These are phyloP conservation scores for Naganishia cerealis DNA, from an alignment of 1,284 basidiomycete species.

Conservation along the genomic window DNA sequence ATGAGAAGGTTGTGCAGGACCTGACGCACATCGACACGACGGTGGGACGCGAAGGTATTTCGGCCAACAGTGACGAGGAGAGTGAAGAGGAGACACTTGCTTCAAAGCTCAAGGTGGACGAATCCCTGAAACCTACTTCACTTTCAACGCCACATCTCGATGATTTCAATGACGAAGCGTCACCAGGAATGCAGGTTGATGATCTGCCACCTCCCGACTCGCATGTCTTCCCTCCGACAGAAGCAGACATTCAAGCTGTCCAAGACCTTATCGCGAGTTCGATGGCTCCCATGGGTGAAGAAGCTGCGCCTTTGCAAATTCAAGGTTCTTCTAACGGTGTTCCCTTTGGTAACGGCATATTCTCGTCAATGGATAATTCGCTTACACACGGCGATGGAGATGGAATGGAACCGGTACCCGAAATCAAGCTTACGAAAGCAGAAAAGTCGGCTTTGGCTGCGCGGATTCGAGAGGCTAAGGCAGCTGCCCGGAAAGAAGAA, in stretches of 20 bases:
- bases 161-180: conserved; percentile 4
- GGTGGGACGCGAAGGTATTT: conserved; percentile 11
- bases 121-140: conserved; percentile 5
- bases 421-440: conserved; percentile 28
- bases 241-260: conserved; percentile 24
- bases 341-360: conserved; percentile 16
- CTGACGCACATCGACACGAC: neutral
- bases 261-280: conserved; percentile 21
- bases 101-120: conserved; percentile 10
- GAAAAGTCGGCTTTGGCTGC: conserved; percentile 30
- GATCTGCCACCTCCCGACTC: neutral
- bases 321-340: conserved; percentile 1
- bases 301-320: conserved; percentile 7
- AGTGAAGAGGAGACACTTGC: conserved; percentile 28
- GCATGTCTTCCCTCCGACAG: conserved; percentile 6
- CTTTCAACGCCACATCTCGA: neutral
- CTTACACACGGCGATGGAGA: conserved; percentile 9
- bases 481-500: conserved; percentile 27
- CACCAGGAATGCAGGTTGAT: conserved; percentile 3
- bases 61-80: conserved; percentile 26
- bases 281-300: conserved; percentile 16
- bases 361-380: conserved; percentile 9
- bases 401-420: neutral
- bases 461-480: conserved; percentile 29
- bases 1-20: conserved; percentile 35